Conservation (phyloP, 331 rosid genomes). For the Cydonia oblonga region DNA sequence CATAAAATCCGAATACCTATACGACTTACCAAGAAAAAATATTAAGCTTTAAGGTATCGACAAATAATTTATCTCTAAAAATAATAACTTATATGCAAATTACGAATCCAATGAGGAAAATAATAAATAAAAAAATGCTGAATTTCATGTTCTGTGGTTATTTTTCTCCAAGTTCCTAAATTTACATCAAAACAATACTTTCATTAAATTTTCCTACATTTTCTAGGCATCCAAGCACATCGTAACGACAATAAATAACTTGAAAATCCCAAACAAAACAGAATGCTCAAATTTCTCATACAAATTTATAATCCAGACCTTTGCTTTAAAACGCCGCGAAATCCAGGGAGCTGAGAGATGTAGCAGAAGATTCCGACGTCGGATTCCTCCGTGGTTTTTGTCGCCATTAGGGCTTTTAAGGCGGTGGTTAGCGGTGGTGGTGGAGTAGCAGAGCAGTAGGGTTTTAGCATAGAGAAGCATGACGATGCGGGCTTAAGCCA, state of each 20-base stretch:
- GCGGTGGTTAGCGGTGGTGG: background rate
- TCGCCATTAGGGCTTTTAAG: conserved; percentile 14
- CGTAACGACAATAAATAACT: background rate
- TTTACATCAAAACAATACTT: background rate
- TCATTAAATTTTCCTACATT: background rate
- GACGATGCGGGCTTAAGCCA: background rate
- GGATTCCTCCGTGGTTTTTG: conserved; percentile 39
- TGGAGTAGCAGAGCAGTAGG: conserved; percentile 24
- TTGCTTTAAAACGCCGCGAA: conserved; percentile 88
- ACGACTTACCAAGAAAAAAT: conserved; percentile 13
- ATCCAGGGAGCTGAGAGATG: conserved; percentile 80
- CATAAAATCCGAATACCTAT: conserved; percentile 85
- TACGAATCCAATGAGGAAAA: background rate
- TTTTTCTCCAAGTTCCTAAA: background rate
- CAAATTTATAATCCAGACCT: conserved; percentile 26
- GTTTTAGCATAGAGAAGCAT: conserved; percentile 22
- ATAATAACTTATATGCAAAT: background rate
- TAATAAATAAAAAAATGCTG: background rate
- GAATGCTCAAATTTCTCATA: background rate
- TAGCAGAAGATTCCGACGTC: conserved; percentile 78
- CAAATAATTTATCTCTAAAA: background rate
- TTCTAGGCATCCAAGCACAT: background rate
- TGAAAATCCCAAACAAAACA: background rate
- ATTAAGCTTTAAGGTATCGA: background rate
- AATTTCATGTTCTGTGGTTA: background rate